phyloP scores from a whole-genome alignment of 78 protist genomes.

The Parvularia atlantis region DNA sequence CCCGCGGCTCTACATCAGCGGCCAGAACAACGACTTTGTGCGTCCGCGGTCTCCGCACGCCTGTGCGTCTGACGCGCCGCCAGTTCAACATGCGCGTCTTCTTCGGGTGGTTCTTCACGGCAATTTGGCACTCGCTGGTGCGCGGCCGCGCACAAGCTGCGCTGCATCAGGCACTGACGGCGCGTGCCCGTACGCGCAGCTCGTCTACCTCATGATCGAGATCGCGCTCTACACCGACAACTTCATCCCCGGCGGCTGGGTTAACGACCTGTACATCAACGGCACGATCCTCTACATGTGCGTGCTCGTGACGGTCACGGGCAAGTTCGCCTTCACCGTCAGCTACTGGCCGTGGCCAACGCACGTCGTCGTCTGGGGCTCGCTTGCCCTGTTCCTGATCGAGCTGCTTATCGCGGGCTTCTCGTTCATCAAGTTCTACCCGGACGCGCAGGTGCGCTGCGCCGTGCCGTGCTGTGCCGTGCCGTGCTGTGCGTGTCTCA shows the following conservation, averaged over 20 bases:
- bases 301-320: constrained; percentile 8
- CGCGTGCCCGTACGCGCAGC: too few relatives aligned
- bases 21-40: not conserved
- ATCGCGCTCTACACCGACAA: not conserved
- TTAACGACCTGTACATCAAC: not conserved
- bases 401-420: constrained; percentile 7
- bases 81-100: constrained; percentile 41
- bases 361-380: constrained; percentile 14
- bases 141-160: not conserved
- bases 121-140: constrained; percentile 35
- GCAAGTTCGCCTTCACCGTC: not conserved
- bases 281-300: constrained; percentile 1
- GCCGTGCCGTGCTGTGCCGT: constrained; percentile 5
- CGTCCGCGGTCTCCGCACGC: too few relatives aligned
- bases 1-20: constrained; percentile 26
- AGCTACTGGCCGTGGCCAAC: not conserved
- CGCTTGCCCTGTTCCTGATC: not conserved
- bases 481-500: too few relatives aligned
- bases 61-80: too few relatives aligned
- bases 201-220: not conserved
- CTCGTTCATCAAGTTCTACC: too few relatives aligned
- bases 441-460: not conserved
- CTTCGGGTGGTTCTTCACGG: constrained; percentile 37
- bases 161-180: too few relatives aligned
- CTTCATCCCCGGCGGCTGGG: not conserved